Evolutionary conservation across 1,284 basidiomycete species (phyloP), one percentile per base, ranked within the genome.

Genomic region (Cutaneotrichosporon cutaneum): DNA sequence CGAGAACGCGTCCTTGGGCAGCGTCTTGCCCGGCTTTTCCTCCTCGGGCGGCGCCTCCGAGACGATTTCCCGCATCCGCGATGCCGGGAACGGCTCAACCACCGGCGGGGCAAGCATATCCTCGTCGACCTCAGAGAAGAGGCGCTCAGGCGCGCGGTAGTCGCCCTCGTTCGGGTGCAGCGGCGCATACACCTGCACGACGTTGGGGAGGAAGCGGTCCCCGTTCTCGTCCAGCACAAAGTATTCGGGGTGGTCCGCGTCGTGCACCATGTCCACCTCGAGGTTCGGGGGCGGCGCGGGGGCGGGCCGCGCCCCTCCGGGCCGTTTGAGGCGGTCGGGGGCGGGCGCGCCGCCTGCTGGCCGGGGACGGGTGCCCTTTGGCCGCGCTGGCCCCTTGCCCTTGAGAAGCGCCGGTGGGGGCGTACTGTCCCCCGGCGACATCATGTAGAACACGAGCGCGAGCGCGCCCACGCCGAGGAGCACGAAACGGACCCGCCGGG

Each of bases 61-160:
- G 48, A 72, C 66, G 54, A 80, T 72, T 48, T 70, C 62, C 13
- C 65, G 54, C 3, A 76, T 42, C 10, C 62, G 52, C 2, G 60
- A 59, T 10, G 63, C 56, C 2, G 78, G 76, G 64, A 70, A 80
- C 14, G 48, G 30, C 5, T 62, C 30, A 9, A 51, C 35, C 9
- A 16, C 50, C 0, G 74, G 71, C 7, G 68, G 65, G 16, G 45
- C 8, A 51, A 61, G 60, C 64, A 64, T 67, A 50, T 48, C 58
- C 0, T 71, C 50, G 39, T 69, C 62, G 53, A 80, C 61, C 14
- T 79, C 73, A 6, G 72, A 64, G 57, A 78, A 74, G 14, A 77
- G 61, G 7, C 32, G 21, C 2, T 62, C 54, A 1, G 75, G 64
- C 3, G 55, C 45, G 4, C 70, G 61, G 9, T 77, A 65, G 22